These are phyloP conservation scores for Tricholoma sp. DNA, from an alignment of 768 basidiomycete species.

Conservation along the genomic window DNA sequence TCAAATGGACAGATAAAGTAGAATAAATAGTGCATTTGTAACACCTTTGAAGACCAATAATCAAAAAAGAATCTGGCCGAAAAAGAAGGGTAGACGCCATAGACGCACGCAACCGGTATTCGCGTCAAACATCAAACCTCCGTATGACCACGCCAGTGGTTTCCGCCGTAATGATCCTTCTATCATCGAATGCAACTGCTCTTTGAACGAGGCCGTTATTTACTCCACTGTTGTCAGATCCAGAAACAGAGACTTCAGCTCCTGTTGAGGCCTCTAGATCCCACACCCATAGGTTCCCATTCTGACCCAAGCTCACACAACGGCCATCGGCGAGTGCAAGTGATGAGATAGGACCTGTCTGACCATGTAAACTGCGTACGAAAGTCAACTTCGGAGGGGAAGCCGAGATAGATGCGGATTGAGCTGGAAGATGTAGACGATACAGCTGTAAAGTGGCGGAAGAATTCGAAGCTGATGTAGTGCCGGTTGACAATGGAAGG, in stretches of 20 bases:
- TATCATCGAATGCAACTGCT: slow-evolving; percentile 71
- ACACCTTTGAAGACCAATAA: background rate
- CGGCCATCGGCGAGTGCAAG: slow-evolving; percentile 77
- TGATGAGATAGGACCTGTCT: slow-evolving; percentile 57
- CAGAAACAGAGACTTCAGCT: slow-evolving; percentile 33
- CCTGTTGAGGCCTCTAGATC: slow-evolving; percentile 64
- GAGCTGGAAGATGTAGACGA: slow-evolving; percentile 56
- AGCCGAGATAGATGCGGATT: slow-evolving; percentile 40
- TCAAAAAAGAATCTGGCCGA: background rate
- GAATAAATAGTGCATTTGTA: background rate
- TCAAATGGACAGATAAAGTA: background rate
- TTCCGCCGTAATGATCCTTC: slow-evolving; percentile 55
- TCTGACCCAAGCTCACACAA: slow-evolving; percentile 67
- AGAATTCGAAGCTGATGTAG: slow-evolving; percentile 22
- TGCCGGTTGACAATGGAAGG: slow-evolving; percentile 10
- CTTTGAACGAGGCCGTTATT: slow-evolving; percentile 10
- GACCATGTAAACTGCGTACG: slow-evolving; percentile 68
- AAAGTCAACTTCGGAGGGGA: slow-evolving; percentile 64
- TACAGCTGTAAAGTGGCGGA: slow-evolving; percentile 67
- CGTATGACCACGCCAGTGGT: slow-evolving; percentile 41
- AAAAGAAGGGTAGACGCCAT: background rate
- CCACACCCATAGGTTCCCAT: slow-evolving; percentile 84
- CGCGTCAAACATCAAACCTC: slow-evolving; percentile 51
- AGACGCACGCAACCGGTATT: background rate
- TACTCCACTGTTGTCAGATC: slow-evolving; percentile 5